phyloP scores from a whole-genome alignment of 2,329 filamentous ascomycete species.

The Esteya vermicola region DNA sequence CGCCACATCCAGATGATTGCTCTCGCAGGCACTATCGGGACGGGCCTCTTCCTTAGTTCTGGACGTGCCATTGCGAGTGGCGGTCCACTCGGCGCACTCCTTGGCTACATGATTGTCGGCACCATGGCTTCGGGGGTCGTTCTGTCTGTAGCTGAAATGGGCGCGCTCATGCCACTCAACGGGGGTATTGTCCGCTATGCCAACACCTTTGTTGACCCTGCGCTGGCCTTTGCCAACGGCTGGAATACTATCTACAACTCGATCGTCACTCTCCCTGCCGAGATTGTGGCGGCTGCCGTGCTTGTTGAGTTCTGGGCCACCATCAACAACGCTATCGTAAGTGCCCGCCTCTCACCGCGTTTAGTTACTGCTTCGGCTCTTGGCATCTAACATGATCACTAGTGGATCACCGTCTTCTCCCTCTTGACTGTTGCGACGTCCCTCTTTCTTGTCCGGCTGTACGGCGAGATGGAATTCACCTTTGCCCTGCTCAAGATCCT shows the following conservation, averaged over 20 bases:
- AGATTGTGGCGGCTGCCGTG: constrained; percentile 46
- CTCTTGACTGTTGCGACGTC: constrained; percentile 5
- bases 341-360: neutral
- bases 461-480: constrained; percentile 9
- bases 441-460: constrained; percentile 6
- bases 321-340: constrained; percentile 34
- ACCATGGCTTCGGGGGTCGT: constrained; percentile 18
- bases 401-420: constrained; percentile 15
- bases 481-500: constrained; percentile 25
- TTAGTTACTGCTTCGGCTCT: neutral
- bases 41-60: constrained; percentile 14
- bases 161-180: constrained; percentile 44
- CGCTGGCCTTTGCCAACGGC: constrained; percentile 30
- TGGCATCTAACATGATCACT: neutral
- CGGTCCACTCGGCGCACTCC: constrained; percentile 10
- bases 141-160: constrained; percentile 36
- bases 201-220: constrained; percentile 28
- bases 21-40: constrained; percentile 33
- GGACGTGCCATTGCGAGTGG: constrained; percentile 8
- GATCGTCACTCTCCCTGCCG: constrained; percentile 25
- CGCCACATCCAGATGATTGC: constrained; percentile 37
- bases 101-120: constrained; percentile 24
- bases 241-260: constrained; percentile 36
- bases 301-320: constrained; percentile 40
- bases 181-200: constrained; percentile 34